Percentiles rank a stretch among this genome's conserved stretches.
These are phyloP conservation scores for Wallacemonas rigidus DNA, from an alignment of 208 protist species.

Conservation along the genomic window DNA sequence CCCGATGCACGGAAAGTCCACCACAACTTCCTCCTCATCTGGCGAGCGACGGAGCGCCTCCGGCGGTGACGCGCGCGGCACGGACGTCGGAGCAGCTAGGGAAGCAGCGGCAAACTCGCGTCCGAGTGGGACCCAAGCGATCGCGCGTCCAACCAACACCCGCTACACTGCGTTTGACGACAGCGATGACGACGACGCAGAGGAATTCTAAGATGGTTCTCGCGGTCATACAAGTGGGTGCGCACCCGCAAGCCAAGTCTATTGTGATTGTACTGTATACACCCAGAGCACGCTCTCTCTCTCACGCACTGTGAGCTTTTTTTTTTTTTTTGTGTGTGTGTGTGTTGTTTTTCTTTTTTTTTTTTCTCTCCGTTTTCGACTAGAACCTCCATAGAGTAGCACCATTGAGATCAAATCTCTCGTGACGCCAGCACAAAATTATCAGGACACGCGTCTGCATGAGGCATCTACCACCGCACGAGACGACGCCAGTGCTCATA, in stretches of 20 bases:
- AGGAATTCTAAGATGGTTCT: neutral
- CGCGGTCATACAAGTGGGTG: too few species aligned
- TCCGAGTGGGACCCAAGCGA: too few species aligned
- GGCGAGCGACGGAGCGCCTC: slow-evolving; percentile 16
- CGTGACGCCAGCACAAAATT: too few species aligned
- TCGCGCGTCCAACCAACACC: neutral
- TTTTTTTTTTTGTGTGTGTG: neutral
- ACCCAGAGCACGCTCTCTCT: neutral
- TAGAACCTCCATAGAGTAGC: slow-evolving; percentile 6
- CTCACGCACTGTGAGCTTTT: neutral
- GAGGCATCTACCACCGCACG: too few species aligned
- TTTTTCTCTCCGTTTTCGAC: neutral
- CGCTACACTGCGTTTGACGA: slow-evolving; percentile 50
- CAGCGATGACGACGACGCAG: slow-evolving; percentile 27
- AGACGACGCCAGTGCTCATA: neutral
- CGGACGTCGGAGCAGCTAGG: too few species aligned
- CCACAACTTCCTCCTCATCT: slow-evolving; percentile 53
- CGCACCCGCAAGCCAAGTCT: too few species aligned
- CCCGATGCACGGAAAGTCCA: slow-evolving; percentile 44
- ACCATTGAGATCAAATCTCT: neutral
- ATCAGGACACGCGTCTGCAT: too few species aligned
- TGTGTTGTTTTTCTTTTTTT: neutral
- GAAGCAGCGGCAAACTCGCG: neutral
- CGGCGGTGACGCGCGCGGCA: neutral
- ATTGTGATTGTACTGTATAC: too few species aligned